phyloP scores from a whole-genome alignment of 1,284 basidiomycete species.

The Acaromyces ingoldii region DNA sequence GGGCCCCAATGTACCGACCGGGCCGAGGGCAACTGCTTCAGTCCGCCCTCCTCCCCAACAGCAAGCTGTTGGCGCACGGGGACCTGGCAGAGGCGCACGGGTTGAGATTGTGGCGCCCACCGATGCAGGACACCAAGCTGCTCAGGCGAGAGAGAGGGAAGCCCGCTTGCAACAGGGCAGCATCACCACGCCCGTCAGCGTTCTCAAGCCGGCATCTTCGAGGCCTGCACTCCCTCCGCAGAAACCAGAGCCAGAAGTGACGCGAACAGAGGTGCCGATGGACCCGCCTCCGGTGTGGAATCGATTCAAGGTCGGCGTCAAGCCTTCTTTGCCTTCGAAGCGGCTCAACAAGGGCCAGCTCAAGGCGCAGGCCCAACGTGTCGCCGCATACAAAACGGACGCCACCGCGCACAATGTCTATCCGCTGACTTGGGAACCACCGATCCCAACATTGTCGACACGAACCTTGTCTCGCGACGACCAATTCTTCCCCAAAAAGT shows the following conservation, averaged over 20 bases:
- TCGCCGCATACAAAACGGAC: conserved; percentile 6
- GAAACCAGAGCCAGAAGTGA: conserved; percentile 21
- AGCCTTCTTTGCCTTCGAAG: conserved; percentile 6
- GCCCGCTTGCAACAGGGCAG: neutral
- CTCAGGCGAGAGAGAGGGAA: neutral
- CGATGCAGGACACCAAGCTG: neutral
- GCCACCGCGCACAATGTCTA: conserved; percentile 11
- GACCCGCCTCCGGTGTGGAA: conserved; percentile 41
- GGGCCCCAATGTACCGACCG: neutral
- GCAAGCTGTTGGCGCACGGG: neutral
- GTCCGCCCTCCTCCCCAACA: neutral
- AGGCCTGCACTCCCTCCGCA: neutral
- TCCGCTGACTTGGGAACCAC: conserved; percentile 39
- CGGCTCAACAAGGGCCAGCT: neutral
- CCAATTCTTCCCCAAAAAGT: conserved; percentile 40
- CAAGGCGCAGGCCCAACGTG: conserved; percentile 3
- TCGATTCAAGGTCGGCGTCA: conserved; percentile 25
- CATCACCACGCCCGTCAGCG: neutral
- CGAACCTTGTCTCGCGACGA: conserved; percentile 39
- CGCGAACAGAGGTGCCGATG: conserved; percentile 20
- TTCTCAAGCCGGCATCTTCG: neutral
- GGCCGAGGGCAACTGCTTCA: neutral
- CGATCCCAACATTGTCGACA: conserved; percentile 23
- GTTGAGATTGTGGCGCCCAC: conserved; percentile 8
- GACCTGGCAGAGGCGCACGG: neutral